phyloP scores from a whole-genome alignment of 73 alveolate species.

The Effrenium voratum region DNA sequence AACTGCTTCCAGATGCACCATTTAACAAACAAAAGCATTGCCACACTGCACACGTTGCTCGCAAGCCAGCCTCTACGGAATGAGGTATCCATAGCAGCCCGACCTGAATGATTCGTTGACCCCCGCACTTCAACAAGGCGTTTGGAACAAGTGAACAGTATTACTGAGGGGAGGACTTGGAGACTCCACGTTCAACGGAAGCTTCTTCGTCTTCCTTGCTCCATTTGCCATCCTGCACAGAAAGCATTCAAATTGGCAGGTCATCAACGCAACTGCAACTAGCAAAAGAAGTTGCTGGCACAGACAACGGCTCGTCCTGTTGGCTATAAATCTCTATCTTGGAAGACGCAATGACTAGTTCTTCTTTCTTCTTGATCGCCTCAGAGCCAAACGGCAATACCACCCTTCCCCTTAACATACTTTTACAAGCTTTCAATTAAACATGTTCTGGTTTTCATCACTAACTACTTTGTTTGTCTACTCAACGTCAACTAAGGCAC shows the following conservation, averaged over 20 bases:
- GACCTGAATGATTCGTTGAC: constrained; percentile 12
- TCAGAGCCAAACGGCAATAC: background rate
- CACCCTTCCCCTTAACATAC: too few relatives aligned
- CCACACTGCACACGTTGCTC: constrained; percentile 15
- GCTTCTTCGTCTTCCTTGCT: constrained; percentile 3
- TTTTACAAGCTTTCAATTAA: background rate
- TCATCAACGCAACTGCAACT: background rate
- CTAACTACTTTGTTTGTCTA: background rate
- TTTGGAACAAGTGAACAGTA: background rate
- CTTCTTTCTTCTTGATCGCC: constrained; percentile 6
- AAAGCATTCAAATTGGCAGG: background rate
- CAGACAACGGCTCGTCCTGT: constrained; percentile 8
- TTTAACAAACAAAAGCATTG: background rate
- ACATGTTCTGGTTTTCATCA: constrained; percentile 31
- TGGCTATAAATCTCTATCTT: background rate
- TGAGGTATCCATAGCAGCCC: background rate
- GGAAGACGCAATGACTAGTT: background rate
- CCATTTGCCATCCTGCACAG: constrained; percentile 3
- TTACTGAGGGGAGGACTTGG: constrained; percentile 22
- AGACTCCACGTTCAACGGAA: background rate
- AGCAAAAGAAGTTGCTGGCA: background rate
- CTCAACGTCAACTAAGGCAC: constrained; percentile 23
- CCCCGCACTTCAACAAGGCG: constrained; percentile 14
- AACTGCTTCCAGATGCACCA: constrained; percentile 10
- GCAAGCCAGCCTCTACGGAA: constrained; percentile 48